Conservation (phyloP, 164 flowering plant species). For the Magnolia kwangsiensis region DNA sequence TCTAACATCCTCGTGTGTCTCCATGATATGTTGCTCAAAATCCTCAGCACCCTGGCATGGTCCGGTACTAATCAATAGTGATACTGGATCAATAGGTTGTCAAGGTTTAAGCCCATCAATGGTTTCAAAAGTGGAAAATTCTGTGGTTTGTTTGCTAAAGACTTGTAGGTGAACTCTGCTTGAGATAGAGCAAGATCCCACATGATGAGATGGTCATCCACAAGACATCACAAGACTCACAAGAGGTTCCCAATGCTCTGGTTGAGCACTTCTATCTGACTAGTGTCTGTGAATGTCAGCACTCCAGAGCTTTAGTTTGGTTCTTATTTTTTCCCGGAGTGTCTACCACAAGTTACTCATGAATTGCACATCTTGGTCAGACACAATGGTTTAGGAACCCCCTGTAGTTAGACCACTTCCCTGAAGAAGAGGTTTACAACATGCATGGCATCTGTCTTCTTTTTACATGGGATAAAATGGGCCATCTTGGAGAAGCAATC, state of each 20-base stretch:
- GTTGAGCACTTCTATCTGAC: too few relatives aligned
- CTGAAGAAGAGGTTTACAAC: too few relatives aligned
- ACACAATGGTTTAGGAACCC: too few relatives aligned
- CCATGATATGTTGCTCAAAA: background rate
- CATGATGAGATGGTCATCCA: background rate
- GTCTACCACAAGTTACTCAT: background rate
- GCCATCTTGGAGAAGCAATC: constrained; percentile 2
- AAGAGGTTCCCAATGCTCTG: too few relatives aligned
- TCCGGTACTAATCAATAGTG: background rate
- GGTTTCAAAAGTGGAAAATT: background rate
- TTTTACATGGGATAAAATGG: background rate
- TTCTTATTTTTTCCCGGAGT: background rate
- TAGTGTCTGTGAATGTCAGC: too few relatives aligned
- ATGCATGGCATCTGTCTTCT: too few relatives aligned
- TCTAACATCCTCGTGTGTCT: background rate
- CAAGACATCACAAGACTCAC: background rate
- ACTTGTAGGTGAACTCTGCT: background rate
- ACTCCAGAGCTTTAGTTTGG: background rate
- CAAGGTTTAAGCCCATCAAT: background rate
- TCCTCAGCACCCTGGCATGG: background rate
- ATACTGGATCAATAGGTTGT: background rate
- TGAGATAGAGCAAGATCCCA: background rate
- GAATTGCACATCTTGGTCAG: background rate
- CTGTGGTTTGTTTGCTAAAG: background rate
- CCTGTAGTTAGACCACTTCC: too few relatives aligned